phyloP scores from a whole-genome alignment of 148 eudicot genomes.

The Amaranthus palmeri region DNA sequence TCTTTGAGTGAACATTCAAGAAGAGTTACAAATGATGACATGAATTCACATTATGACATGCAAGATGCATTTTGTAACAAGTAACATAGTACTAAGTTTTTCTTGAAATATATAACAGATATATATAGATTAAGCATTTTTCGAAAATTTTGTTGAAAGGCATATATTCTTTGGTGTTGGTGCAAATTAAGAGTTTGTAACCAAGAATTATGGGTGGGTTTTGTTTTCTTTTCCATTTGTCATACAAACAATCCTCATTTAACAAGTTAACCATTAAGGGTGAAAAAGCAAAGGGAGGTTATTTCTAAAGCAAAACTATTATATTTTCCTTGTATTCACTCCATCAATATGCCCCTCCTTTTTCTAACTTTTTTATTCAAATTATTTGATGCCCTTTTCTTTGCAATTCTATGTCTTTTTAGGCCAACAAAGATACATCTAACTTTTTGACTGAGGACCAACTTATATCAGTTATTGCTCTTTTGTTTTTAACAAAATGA shows the following conservation, averaged over 20 bases:
- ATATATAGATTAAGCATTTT: too few species aligned
- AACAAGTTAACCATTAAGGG: constrained; percentile 28
- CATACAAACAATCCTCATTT: constrained; percentile 16
- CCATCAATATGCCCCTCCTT: constrained; percentile 44
- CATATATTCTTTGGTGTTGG: constrained; percentile 10
- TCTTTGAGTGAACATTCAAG: too few species aligned
- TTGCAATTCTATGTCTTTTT: constrained; percentile 58
- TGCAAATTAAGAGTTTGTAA: constrained; percentile 19
- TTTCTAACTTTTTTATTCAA: constrained; percentile 56
- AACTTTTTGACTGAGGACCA: constrained; percentile 76
- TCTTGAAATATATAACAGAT: too few species aligned
- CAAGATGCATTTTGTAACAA: constrained; percentile 28
- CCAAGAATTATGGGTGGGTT: constrained; percentile 23
- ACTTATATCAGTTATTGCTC: background rate
- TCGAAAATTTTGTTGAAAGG: too few species aligned
- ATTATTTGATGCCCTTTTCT: constrained; percentile 48
- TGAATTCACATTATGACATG: too few species aligned
- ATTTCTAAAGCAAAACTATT: constrained; percentile 17
- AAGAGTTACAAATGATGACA: too few species aligned
- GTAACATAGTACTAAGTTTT: constrained; percentile 1
- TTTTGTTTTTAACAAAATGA: constrained; percentile 12
- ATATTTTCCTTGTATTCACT: constrained; percentile 36
- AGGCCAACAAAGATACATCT: constrained; percentile 56
- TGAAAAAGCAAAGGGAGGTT: constrained; percentile 9
- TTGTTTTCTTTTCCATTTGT: constrained; percentile 30